phyloP scores from a whole-genome alignment of 1,139 yeast species.

The Zygosaccharomyces sapae region DNA sequence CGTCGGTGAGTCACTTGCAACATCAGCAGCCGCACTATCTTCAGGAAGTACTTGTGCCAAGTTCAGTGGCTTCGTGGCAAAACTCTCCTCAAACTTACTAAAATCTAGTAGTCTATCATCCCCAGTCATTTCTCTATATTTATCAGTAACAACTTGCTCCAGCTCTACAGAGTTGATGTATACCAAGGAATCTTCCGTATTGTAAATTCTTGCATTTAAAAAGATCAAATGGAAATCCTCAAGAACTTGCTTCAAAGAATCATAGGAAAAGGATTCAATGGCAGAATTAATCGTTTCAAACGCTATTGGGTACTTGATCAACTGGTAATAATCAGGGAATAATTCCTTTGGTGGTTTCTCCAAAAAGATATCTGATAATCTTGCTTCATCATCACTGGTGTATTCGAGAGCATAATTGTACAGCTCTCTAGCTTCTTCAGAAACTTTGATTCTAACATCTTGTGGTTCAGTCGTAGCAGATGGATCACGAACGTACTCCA shows the following conservation, averaged over 20 bases:
- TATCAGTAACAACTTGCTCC: conserved; percentile 46
- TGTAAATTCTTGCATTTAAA: conserved; percentile 78
- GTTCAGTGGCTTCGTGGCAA: conserved; percentile 38
- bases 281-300: conserved; percentile 63
- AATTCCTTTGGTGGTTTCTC: conserved; percentile 64
- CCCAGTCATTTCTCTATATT: conserved; percentile 35
- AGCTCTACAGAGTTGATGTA: conserved; percentile 70
- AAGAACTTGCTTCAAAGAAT: conserved; percentile 53
- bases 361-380: conserved; percentile 58
- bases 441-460: conserved; percentile 41
- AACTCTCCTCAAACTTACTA: conserved; percentile 46
- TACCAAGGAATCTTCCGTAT: conserved; percentile 83
- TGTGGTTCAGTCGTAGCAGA: conserved; percentile 45
- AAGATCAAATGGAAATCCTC: conserved; percentile 76
- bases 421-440: conserved; percentile 26
- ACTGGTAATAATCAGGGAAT: conserved; percentile 83
- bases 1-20: background rate
- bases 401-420: conserved; percentile 44
- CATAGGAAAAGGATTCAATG: conserved; percentile 51
- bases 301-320: conserved; percentile 79
- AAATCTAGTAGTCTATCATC: conserved; percentile 43
- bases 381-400: conserved; percentile 42
- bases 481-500: conserved; percentile 39
- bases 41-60: conserved; percentile 6
- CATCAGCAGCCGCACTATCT: conserved; percentile 6